phyloP scores from a whole-genome alignment of 73 alveolate genomes.

The Paramecium biaurelia region DNA sequence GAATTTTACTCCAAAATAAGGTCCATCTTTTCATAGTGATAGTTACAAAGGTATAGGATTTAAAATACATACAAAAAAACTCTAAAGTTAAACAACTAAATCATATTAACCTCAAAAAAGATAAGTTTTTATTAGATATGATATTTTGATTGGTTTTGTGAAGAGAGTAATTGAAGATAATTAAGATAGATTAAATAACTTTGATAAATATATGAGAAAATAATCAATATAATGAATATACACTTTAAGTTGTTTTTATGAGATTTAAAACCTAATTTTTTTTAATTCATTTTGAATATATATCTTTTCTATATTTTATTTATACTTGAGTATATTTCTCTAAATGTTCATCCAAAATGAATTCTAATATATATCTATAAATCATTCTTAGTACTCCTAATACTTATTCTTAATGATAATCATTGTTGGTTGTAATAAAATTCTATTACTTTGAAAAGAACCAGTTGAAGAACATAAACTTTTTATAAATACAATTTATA shows the following conservation, averaged over 20 bases:
- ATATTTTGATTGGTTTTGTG: constrained; percentile 7
- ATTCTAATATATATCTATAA: too few species aligned
- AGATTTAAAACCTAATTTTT: background rate
- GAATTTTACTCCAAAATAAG: background rate
- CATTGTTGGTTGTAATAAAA: too few species aligned
- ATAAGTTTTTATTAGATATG: background rate
- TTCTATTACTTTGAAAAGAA: background rate
- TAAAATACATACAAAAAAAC: background rate
- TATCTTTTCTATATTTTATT: too few species aligned
- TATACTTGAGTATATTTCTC: too few species aligned
- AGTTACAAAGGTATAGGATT: background rate
- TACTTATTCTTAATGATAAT: too few species aligned
- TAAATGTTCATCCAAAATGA: too few species aligned
- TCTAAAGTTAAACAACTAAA: background rate
- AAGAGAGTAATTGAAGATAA: background rate
- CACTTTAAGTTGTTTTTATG: background rate
- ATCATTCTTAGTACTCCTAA: too few species aligned
- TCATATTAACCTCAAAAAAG: background rate
- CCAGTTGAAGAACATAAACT: background rate
- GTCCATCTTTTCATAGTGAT: background rate
- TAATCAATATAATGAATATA: background rate
- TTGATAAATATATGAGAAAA: background rate
- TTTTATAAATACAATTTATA: too few species aligned
- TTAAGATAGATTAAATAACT: background rate
- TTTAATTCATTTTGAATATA: background rate